Percentiles rank a stretch among this genome's conserved stretches.
Conservation (phyloP, 768 basidiomycete genomes). For the Boletus pseudo-olivaceus region DNA sequence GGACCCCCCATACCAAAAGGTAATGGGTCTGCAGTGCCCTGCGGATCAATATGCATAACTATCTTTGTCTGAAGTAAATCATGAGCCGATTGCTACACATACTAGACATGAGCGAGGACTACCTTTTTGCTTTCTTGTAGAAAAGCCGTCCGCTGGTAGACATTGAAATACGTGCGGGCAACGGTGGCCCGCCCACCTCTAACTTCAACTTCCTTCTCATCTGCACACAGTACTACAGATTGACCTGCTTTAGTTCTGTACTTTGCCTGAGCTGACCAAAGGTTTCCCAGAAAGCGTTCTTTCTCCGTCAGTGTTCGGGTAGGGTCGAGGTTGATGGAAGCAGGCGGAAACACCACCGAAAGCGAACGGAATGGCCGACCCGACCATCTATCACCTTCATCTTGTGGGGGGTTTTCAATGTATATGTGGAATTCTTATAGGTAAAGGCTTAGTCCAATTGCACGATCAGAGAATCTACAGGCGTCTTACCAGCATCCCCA, state of each 20-base stretch:
- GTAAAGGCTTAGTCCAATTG: conserved; percentile 6
- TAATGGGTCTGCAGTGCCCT: conserved; percentile 71
- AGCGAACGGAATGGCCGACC: conserved; percentile 81
- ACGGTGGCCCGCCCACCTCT: conserved; percentile 56
- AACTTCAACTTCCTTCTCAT: conserved; percentile 74
- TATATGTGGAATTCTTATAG: conserved; percentile 79
- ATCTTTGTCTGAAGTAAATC: conserved; percentile 65
- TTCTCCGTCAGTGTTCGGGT: conserved; percentile 64
- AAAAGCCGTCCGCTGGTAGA: conserved; percentile 80
- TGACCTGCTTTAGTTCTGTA: conserved; percentile 71
- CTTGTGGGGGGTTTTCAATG: conserved; percentile 77
- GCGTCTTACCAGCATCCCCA: conserved; percentile 72
- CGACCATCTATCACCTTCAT: conserved; percentile 84
- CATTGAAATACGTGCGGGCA: conserved; percentile 85
- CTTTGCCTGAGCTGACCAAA: conserved; percentile 85
- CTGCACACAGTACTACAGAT: conserved; percentile 66
- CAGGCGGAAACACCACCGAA: conserved; percentile 74
- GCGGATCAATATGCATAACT: conserved; percentile 79
- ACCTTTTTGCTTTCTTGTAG: conserved; percentile 81
- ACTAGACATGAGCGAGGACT: conserved; percentile 4
- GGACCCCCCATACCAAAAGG: conserved; percentile 67
- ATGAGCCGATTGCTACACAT: conserved; percentile 7
- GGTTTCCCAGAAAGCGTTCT: conserved; percentile 78
- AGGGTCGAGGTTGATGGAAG: conserved; percentile 63
- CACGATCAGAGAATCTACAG: neutral